Base-by-base conservation (phyloP, 1,284 basidiomycete genomes). In the Apiotrichum domesticum region DNA sequence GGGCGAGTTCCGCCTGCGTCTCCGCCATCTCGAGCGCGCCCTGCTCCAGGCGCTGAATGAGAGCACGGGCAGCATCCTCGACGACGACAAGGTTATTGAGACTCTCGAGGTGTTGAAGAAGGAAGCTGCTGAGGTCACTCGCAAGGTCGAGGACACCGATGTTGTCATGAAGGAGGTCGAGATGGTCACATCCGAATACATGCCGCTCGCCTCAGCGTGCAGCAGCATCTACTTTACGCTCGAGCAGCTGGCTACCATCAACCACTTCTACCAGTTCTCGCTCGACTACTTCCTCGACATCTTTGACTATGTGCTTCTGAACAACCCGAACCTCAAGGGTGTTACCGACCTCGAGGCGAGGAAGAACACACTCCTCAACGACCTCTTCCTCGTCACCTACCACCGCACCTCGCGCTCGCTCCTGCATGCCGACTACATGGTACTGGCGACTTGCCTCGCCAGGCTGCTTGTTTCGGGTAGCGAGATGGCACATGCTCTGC, bases 201-300 rank as follows among this genome's bases (percentile, higher is more conserved):
- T 95, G 11, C 91, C 95, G 4, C 79, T 99, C 48, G 95, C 96
- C 0, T 91, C 95, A 71, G 93, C 94, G 1, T 97, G 94, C 81
- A 96, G 93, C 71, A 87, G 92, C 2, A 87, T 98, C 52, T 99
- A 94, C 83, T 99, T 99, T 78, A 88, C 96, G 55, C 81, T 99
- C 62, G 94, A 98, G 71, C 94, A 97, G 70, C 83, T 98, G 51
- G 87, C 92, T 68, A 81, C 88, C 53, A 85, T 98, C 78, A 92
- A 96, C 70, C 95, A 98, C 78, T 98, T 98, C 80, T 99, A 99
- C 74, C 92, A 98, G 74, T 99, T 98, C 81, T 98, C 95, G 1
- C 83, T 99, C 52, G 86, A 84, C 44, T 98, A 96, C 81, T 99
- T 98, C 87, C 84, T 98, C 60, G 93, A 97, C 73, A 95, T 98